Evolutionary conservation across 2,329 filamentous ascomycete genomes (phyloP).

Genomic region (Diaporthe australafricana): DNA sequence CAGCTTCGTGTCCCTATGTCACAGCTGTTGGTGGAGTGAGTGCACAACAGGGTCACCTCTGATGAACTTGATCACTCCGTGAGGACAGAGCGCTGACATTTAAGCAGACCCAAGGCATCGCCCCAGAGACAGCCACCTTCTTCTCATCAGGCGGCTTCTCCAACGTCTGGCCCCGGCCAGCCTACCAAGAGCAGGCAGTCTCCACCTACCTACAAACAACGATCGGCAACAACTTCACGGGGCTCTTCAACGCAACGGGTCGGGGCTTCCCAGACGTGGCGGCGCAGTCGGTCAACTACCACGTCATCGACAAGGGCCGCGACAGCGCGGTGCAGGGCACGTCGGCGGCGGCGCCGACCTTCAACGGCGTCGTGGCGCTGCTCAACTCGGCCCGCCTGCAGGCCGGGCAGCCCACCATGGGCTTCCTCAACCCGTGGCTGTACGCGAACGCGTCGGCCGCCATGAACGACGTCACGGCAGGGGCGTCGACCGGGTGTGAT

Average conservation of each 20-base stretch:
- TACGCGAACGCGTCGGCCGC: slow-evolving; percentile 46
- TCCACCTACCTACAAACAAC: not conserved
- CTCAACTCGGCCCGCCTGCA: slow-evolving; percentile 66
- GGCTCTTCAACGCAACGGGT: slow-evolving; percentile 49
- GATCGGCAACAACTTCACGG: slow-evolving; percentile 15
- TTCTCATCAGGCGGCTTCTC: slow-evolving; percentile 56
- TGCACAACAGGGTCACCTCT: not conserved
- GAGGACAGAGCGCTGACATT: not conserved
- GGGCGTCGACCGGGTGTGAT: slow-evolving; percentile 43
- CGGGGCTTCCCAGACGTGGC: slow-evolving; percentile 72
- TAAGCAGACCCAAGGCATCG: slow-evolving; percentile 50
- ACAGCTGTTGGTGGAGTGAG: slow-evolving; percentile 70
- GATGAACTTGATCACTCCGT: not conserved
- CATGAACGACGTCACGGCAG: slow-evolving; percentile 49
- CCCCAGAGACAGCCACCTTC: slow-evolving; percentile 52
- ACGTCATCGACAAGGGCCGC: slow-evolving; percentile 52
- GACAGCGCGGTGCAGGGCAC: slow-evolving; percentile 44
- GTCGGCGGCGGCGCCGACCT: slow-evolving; percentile 63
- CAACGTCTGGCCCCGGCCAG: slow-evolving; percentile 42
- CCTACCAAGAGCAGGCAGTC: slow-evolving; percentile 40
- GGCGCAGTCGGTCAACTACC: slow-evolving; percentile 51
- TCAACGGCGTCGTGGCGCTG: slow-evolving; percentile 66
- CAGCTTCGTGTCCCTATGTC: slow-evolving; percentile 75
- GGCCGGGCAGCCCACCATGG: slow-evolving; percentile 55
- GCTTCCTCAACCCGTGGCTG: slow-evolving; percentile 63